Percentiles rank a stretch among this genome's conserved stretches.
phyloP scores from a whole-genome alignment of 495 filamentous ascomycete genomes.

The Aspergillus cristatus region DNA sequence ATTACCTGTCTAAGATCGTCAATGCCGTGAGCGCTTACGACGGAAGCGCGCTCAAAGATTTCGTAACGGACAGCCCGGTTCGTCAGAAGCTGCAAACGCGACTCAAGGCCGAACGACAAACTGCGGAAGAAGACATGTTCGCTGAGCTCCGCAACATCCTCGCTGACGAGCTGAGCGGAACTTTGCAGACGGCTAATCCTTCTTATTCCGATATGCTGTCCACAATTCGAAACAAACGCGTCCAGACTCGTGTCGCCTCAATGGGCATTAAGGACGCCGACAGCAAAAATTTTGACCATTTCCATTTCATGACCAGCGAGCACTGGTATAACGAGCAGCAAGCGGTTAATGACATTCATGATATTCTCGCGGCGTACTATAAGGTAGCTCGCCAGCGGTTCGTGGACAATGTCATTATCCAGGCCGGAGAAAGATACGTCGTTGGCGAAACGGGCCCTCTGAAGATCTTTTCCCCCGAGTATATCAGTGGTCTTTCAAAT shows the following conservation, averaged over 20 bases:
- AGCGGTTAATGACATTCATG: constrained; percentile 28
- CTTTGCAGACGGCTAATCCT: constrained; percentile 27
- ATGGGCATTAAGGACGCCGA: constrained; percentile 2
- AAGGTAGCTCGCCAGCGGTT: constrained; percentile 25
- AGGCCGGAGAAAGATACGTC: neutral
- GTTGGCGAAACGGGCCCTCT: neutral
- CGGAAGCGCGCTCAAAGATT: neutral
- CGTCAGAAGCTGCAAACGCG: neutral
- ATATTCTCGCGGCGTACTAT: constrained; percentile 32
- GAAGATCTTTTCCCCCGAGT: constrained; percentile 7
- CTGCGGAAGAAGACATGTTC: neutral
- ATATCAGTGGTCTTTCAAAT: constrained; percentile 18
- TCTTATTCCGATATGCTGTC: constrained; percentile 23
- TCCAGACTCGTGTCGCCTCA: constrained; percentile 4
- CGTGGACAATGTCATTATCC: constrained; percentile 18
- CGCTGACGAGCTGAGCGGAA: constrained; percentile 23
- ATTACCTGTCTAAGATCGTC: constrained; percentile 13
- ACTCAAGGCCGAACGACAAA: neutral
- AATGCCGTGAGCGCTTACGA: constrained; percentile 2
- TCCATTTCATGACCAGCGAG: too few species aligned
- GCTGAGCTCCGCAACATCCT: constrained; percentile 11
- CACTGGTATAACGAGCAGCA: constrained; percentile 17
- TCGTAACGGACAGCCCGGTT: constrained; percentile 6
- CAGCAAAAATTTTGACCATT: too few species aligned
- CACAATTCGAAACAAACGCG: constrained; percentile 13